These are phyloP conservation scores for Eimeria necatrix DNA, from an alignment of 169 alveolate species.

Conservation along the genomic window DNA sequence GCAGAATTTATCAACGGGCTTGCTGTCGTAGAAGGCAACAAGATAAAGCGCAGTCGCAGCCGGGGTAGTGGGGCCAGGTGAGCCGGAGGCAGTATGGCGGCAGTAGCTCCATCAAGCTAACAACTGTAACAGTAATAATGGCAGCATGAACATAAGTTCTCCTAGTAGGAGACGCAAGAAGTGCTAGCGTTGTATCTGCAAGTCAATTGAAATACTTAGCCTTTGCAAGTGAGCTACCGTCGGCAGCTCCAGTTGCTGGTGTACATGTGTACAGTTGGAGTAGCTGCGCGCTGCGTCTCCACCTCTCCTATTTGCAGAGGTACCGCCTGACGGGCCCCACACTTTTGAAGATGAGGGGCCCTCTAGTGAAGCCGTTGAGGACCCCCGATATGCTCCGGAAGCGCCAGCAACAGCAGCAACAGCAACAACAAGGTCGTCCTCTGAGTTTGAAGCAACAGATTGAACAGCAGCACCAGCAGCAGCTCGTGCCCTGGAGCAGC, in stretches of 20 bases:
- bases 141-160: not conserved
- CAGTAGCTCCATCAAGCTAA: too few species aligned
- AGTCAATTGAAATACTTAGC: too few species aligned
- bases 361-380: not conserved
- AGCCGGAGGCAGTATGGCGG: too few species aligned
- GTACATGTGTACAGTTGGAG: too few species aligned
- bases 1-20: not conserved
- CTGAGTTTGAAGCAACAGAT: slow-evolving; percentile 43
- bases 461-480: slow-evolving; percentile 51
- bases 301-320: not conserved
- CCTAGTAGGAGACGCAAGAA: not conserved
- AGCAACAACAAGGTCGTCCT: not conserved
- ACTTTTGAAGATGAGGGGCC: not conserved
- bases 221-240: too few species aligned
- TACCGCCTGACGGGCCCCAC: not conserved
- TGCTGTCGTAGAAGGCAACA: not conserved
- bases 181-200: not conserved
- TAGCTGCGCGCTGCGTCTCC: not conserved
- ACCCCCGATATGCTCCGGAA: slow-evolving; percentile 11
- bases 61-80: not conserved
- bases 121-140: not conserved
- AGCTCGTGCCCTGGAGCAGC: slow-evolving; percentile 17
- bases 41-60: not conserved
- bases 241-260: too few species aligned
- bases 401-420: slow-evolving; percentile 14